Base-by-base conservation (phyloP, 805 yeast genomes). In the Saccharomycopsis capsularis region DNA sequence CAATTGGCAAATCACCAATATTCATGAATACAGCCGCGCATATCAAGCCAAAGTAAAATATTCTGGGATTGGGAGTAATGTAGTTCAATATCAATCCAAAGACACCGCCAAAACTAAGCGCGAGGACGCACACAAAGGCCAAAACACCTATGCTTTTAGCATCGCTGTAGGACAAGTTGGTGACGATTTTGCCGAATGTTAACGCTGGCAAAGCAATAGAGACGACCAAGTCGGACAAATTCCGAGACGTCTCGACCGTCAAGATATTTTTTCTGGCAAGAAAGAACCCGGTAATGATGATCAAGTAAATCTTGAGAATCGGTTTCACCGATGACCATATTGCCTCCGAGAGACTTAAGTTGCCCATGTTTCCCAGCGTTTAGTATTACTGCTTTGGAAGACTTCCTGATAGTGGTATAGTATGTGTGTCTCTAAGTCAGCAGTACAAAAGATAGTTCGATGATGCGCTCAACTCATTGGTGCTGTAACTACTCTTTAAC, bases 301-400 rank as follows among this genome's bases (percentile, higher is more conserved):
- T 82, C 62, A 83, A 64, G 60, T 85, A 85, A 62, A 85, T 81
- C 62, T 85, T 79, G 59, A 84, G 72, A 54, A 85, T 82, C 15
- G 93, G 93, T 64, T 82, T 83, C 24, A 83, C 87, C 1, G 91
- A 70, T 5, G 54, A 47, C 51, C 62, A 53, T 7, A 53, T 47
- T 3, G 56, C 56, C 2, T 58, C 41, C 7, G 48, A 42, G 2
- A 51, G 35, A 2, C 37, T 30, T 22, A 42, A 34, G 15, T 29
- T 22, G 13, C 18, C 29, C 45, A 42, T 42, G 5, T 34, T 34
- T 34, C 19, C 7, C 18, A 34, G 38, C 38, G 32, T 7, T 27
- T 7, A 13, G 32, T 27, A 13, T 27, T 27, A 13, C 7, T 27
- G 32, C 7, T 7, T 7, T 27, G 32, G 13, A 27, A 27, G 13